Evolutionary conservation across 352 stramenopile genomes (phyloP), one percentile per base, ranked within the genome.

Genomic region (Pythium pyrilobum): DNA sequence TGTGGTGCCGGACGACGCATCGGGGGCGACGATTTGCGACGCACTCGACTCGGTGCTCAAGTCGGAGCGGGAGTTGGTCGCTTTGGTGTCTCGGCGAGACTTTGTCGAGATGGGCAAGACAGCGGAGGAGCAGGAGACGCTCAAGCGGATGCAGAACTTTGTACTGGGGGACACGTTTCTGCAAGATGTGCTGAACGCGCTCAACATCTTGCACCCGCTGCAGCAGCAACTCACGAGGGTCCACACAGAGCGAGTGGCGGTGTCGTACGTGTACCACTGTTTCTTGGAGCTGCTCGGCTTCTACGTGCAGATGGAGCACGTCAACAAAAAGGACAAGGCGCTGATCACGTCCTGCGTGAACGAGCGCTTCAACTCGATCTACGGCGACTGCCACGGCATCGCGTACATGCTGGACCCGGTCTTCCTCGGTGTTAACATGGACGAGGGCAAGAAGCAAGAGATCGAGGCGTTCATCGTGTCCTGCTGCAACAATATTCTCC

Each of bases 261-360:
- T 89, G 8, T 85, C 78, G n/a, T 72, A 82, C 24, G 73, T 85
- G 3, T 76, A 78, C 24, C 64, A 70, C 23, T 68, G 44, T 32
- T 86, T 81, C 25, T 9, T 79, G 27, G 67, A 82, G 12, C 59
- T 89, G 6, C 28, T 83, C 24, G 61, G 62, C 9, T 62, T 67
- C 31, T 85, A 77, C 48, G 62, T 68, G 25, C 66, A 69, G 13
- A 85, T 87, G 61, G 75, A 86, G 41, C 70, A 69, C 54, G 56
- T 87, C 29, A 85, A 64, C 49, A 85, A 85, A 67, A 89, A 89
- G 47, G 73, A 89, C 56, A 89, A 86, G 55, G 75, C 78, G 16
- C 59, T 89, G 13, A 77, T 89, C 42, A 66, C 67, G 31, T 84
- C 78, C 24, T 86, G 71, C 40, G 62, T 89, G 18, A 73, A 69